These are phyloP conservation scores for Gonapodya sp. DNA, from an alignment of 192 early-diverging fungal species.

Conservation along the genomic window DNA sequence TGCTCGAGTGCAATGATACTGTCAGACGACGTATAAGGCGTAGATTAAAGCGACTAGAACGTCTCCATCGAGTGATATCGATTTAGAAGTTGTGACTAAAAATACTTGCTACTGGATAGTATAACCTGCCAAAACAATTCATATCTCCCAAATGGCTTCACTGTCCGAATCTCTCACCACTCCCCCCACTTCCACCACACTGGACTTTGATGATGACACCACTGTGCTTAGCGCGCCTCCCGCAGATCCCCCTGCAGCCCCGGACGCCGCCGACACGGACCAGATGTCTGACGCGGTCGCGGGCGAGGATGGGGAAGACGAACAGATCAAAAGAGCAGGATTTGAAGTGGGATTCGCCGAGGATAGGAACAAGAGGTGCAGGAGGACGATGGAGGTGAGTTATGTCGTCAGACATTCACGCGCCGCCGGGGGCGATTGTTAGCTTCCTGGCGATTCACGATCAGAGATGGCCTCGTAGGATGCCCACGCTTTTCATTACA, in stretches of 20 bases:
- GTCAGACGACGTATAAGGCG: no score
- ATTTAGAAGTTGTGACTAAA: no score
- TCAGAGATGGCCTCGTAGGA: conserved; percentile 45
- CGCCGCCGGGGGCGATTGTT: no score
- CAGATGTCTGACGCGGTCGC: not conserved
- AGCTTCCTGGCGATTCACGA: not conserved
- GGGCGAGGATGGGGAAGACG: not conserved
- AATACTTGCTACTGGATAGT: no score
- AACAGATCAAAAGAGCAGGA: conserved; percentile 17
- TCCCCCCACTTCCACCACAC: not conserved
- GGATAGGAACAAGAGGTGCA: conserved; percentile 80
- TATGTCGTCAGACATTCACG: not conserved
- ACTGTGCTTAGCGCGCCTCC: not conserved
- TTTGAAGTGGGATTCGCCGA: conserved; percentile 66
- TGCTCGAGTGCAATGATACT: no score
- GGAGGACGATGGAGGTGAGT: conserved; percentile 86
- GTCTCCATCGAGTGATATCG: no score
- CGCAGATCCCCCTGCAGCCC: not conserved
- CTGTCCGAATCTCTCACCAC: not conserved
- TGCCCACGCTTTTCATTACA: conserved; percentile 74
- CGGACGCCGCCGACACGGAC: not conserved
- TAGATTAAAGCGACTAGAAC: no score
- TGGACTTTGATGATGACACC: not conserved
- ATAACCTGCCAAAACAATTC: no score
- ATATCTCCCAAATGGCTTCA: no score